Base-by-base conservation (phyloP, 495 filamentous ascomycete species). In the Xylaria longipes region DNA sequence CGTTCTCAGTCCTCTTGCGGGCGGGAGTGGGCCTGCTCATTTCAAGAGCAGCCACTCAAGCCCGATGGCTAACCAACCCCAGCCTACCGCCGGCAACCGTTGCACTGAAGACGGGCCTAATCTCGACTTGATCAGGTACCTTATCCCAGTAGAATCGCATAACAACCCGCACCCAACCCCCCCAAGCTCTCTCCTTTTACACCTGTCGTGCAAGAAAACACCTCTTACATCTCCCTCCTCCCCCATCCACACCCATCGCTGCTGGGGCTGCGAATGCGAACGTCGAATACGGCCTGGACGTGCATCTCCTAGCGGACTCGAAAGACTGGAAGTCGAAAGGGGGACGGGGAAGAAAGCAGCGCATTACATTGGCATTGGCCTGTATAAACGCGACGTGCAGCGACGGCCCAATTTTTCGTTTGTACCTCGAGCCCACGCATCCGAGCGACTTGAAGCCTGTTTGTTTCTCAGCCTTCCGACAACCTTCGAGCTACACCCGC, bases 51-150 rank as follows among this genome's bases (percentile, higher is more conserved):
- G 22, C 69, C 61, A 71, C 22, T 64, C 61, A 71, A n/a, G n/a
- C n/a, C 39, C 41, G 5, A 37, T 12, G 17, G 11, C 58, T 60
- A 29, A 5, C 69, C 27, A 60, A 58, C 62, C 62, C 69, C 39
- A 65, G 69, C 52, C 69, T 65, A 64, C 48, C 60, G 60, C 61
- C 61, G 41, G 61, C 50, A 52, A 29, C 48, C 27, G 69, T 71
- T 50, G 41, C 62, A 66, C 61, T 71, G 62, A 25, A 33, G 35
- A 52, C 62, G 69, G 69, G 62, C 27, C 69, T 66, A 57, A 65
- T 66, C 33, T 63, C 25, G 39, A 58, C 69, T 66, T 58, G 50
- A 27, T 39, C 62, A 54, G 60, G 69, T 71, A 71, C 69, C 69
- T 58, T 54, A 41, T 33, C 37, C 50, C 27, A 61, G 52, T 69